Evolutionary conservation across 495 filamentous ascomycete species (phyloP).

Genomic region (Neurospora sp.): DNA sequence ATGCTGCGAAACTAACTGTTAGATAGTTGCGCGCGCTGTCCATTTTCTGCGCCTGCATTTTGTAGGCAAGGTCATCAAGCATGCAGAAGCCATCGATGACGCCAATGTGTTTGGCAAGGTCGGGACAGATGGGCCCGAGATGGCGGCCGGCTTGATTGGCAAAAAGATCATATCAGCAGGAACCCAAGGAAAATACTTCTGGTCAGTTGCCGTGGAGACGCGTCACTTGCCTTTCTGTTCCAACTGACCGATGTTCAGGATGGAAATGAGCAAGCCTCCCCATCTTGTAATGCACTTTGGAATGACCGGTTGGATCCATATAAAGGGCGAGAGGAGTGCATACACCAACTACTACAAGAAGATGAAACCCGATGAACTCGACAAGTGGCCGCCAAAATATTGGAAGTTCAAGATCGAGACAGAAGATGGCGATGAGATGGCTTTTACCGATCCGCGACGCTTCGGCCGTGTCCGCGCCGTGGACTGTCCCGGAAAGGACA

Average conservation of each 20-base stretch:
- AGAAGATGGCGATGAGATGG: constrained; percentile 54
- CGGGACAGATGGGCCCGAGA: constrained; percentile 61
- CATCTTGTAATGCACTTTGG: constrained; percentile 90
- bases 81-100: constrained; percentile 65
- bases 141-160: constrained; percentile 62
- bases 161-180: constrained; percentile 66
- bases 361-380: constrained; percentile 43
- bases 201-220: constrained; percentile 31
- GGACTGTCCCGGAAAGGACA: constrained; percentile 62
- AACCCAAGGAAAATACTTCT: constrained; percentile 95
- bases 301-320: constrained; percentile 77
- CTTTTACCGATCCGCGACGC: constrained; percentile 74
- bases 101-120: constrained; percentile 78
- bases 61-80: constrained; percentile 68
- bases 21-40: constrained; percentile 66
- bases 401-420: constrained; percentile 77
- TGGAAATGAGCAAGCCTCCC: constrained; percentile 48
- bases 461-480: constrained; percentile 72
- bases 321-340: constrained; percentile 60
- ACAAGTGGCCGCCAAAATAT: constrained; percentile 79
- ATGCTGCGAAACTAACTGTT: constrained; percentile 5
- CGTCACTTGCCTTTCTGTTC: not conserved
- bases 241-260: constrained; percentile 18
- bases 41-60: constrained; percentile 72
- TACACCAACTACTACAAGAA: constrained; percentile 63